These are phyloP conservation scores for Pulveroboletus sp. DNA, from an alignment of 768 basidiomycete genomes.

Conservation along the genomic window DNA sequence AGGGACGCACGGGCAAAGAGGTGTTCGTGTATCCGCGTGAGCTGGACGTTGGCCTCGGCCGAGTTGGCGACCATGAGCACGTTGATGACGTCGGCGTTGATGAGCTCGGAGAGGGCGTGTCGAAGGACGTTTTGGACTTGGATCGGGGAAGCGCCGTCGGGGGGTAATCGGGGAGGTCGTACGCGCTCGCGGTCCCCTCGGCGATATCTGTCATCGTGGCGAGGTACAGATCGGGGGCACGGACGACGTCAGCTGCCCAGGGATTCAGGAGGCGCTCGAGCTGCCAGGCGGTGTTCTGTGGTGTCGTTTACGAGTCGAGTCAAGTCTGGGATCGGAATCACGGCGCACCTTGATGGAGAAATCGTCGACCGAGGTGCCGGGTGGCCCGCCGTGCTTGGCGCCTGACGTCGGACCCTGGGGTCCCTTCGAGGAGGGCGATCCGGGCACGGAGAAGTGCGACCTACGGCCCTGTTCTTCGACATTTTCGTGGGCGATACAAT, in stretches of 20 bases:
- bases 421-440: slow-evolving; percentile 74
- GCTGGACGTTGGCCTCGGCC: slow-evolving; percentile 75
- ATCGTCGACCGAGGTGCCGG: slow-evolving; percentile 73
- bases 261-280: slow-evolving; percentile 82
- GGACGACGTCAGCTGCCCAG: slow-evolving; percentile 78
- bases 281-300: slow-evolving; percentile 73
- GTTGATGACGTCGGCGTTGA: slow-evolving; percentile 77
- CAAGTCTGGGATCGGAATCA: too few relatives aligned
- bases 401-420: too few relatives aligned
- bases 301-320: too few relatives aligned
- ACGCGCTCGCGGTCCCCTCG: slow-evolving; percentile 36
- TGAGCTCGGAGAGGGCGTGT: slow-evolving; percentile 73
- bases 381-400: slow-evolving; percentile 48
- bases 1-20: slow-evolving; percentile 71
- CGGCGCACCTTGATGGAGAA: slow-evolving; percentile 78
- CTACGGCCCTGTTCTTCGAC: slow-evolving; percentile 79
- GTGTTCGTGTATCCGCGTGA: slow-evolving; percentile 85
- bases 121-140: slow-evolving; percentile 76
- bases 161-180: slow-evolving; percentile 42
- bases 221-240: slow-evolving; percentile 48
- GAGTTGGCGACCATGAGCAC: slow-evolving; percentile 85
- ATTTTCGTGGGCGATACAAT: slow-evolving; percentile 85
- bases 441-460: slow-evolving; percentile 68
- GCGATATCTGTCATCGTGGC: slow-evolving; percentile 60
- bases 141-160: slow-evolving; percentile 51